phyloP scores from a whole-genome alignment of 352 stramenopile species.

The Phytophthora gonapodyides region DNA sequence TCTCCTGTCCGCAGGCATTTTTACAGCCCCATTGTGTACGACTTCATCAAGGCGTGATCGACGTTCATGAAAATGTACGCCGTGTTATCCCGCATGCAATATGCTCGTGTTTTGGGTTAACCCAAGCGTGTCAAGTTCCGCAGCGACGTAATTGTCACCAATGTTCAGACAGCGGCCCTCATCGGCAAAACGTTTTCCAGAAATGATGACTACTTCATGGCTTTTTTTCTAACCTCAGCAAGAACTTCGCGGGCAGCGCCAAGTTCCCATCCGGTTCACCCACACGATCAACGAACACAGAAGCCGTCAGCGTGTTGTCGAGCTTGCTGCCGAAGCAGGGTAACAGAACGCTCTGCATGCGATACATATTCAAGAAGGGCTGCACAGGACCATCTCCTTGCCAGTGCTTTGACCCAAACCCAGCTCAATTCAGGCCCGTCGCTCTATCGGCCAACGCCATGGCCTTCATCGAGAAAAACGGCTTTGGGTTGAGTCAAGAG shows the following conservation, averaged over 20 bases:
- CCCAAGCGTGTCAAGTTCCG: conserved; percentile 17
- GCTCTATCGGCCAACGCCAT: conserved; percentile 14
- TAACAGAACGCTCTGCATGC: conserved; percentile 13
- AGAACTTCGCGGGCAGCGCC: not conserved
- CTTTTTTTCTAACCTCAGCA: conserved; percentile 3
- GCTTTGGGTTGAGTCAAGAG: not conserved
- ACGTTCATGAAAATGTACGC: conserved; percentile 3
- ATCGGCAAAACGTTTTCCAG: not conserved
- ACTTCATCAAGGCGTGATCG: conserved; percentile 4
- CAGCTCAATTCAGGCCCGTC: conserved; percentile 7
- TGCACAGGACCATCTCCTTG: conserved; percentile 2
- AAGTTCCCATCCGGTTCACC: not conserved
- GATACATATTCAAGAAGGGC: conserved; percentile 13
- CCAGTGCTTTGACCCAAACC: conserved; percentile 12
- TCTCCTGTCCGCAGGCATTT: conserved; percentile 4
- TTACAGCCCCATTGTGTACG: conserved; percentile 7
- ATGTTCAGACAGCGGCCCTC: not conserved
- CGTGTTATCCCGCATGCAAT: not conserved
- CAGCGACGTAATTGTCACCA: conserved; percentile 2
- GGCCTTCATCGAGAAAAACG: conserved; percentile 12
- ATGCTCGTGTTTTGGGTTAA: conserved; percentile 21
- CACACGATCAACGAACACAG: not conserved
- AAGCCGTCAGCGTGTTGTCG: not conserved
- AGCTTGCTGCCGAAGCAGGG: conserved; percentile 12
- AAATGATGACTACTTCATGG: conserved; percentile 11